Percentiles rank a stretch among this genome's conserved stretches.
Evolutionary conservation across 371 early-diverging fungal species (phyloP).

Genomic region (Mortierella sp.): DNA sequence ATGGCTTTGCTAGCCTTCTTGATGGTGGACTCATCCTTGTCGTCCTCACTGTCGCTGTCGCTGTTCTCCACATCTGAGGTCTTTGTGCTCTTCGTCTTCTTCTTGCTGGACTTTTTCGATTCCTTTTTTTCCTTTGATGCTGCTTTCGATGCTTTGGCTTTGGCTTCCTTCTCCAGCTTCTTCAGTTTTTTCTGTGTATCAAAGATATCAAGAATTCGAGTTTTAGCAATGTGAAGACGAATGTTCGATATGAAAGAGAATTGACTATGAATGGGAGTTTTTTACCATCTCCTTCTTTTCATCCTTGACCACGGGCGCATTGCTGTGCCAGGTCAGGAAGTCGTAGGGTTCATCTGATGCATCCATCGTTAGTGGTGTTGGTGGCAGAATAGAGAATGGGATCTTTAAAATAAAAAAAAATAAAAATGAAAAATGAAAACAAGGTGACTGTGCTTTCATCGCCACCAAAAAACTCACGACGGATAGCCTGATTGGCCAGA

Average conservation of each 20-base stretch:
- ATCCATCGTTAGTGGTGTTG: conserved; percentile 25
- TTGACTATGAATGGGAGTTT: no score
- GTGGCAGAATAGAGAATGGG: no score
- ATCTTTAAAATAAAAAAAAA: no score
- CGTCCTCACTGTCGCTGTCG: conserved; percentile 54
- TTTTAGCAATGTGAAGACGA: background rate
- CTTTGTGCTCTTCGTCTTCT: conserved; percentile 58
- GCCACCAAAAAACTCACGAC: no score
- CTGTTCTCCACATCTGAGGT: conserved; percentile 58
- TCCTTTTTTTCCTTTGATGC: conserved; percentile 27
- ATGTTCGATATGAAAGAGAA: background rate
- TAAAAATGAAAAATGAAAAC: conserved; percentile 12
- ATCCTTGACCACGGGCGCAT: conserved; percentile 49
- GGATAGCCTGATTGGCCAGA: no score
- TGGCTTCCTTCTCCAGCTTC: conserved; percentile 32
- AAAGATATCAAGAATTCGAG: background rate
- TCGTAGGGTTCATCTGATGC: conserved; percentile 50
- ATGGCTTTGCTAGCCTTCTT: conserved; percentile 58
- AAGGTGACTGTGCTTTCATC: no score
- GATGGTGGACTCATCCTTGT: conserved; percentile 38
- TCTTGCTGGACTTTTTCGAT: conserved; percentile 20
- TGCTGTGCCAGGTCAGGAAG: conserved; percentile 52
- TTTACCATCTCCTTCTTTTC: conserved; percentile 46
- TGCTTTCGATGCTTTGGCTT: conserved; percentile 13
- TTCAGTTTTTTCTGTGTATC: conserved; percentile 54